Base-by-base conservation (phyloP, 2,329 filamentous ascomycete genomes). In the Calonectria crousiana region DNA sequence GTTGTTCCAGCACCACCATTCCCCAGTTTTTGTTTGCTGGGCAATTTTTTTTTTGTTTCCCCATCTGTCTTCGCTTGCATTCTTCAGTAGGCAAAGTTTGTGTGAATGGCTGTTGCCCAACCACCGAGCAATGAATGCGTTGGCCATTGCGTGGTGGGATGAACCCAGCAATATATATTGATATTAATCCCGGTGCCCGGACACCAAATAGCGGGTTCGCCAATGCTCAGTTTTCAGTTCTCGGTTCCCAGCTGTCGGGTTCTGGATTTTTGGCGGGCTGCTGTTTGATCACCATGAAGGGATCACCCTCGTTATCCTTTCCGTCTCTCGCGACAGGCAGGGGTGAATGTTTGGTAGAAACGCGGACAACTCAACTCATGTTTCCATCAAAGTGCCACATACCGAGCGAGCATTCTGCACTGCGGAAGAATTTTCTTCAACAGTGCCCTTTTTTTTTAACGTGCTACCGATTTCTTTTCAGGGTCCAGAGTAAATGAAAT, bases 401-500 rank as follows among this genome's bases (percentile, higher is more conserved):
- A 14, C 41, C 18, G 6, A n/a, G 26, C 3, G 6, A n/a, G 26
- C 6, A 13, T 44, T 32, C 28, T 23, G 28, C 30, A 32, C 20
- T 18, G 28, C 1, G 26, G 13, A 9, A 65, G 38, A 34, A 34
- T 65, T 65, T 23, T 41, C 23, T 28, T 18, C 2, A 9, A 8
- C 16, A 20, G 8, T 11, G 2, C 4, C 16, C 3, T 26, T 41
- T n/a, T 14, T 28, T 64, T 64, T 64, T 26, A 13, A 20, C 44
- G 16, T 3, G 2, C 20, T 32, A 23, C 36, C 16, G 32, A 18
- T 44, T 62, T 23, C 20, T 52, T 60, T 60, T 67, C 23, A 38
- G 53, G 52, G 56, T 56, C 36, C 52, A 51, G n/a, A 44, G 44
- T 44, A 72, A 58, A 73, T 66, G 56, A 73, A 64, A 49, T n/a